These are phyloP conservation scores for Podila horticola DNA, from an alignment of 192 early-diverging fungal species.

Conservation along the genomic window DNA sequence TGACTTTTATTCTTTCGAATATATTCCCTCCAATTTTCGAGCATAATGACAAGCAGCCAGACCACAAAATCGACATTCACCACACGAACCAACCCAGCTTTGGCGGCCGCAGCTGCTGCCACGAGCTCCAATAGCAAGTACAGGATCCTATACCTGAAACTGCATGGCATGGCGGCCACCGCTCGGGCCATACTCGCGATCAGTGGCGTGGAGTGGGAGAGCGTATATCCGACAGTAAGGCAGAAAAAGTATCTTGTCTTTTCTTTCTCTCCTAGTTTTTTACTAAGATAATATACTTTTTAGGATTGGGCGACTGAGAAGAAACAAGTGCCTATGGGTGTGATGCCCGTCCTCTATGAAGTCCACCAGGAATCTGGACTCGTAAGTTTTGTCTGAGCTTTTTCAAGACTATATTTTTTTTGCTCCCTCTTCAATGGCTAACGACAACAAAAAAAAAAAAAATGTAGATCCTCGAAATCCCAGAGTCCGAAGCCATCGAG, in stretches of 20 bases:
- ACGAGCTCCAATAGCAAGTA: background rate
- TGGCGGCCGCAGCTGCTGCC: slow-evolving; percentile 7
- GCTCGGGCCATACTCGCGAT: slow-evolving; percentile 26
- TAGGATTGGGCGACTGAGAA: slow-evolving; percentile 32
- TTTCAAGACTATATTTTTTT: background rate
- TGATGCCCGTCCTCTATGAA: slow-evolving; percentile 41
- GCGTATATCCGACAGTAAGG: slow-evolving; percentile 23
- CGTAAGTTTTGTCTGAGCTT: background rate
- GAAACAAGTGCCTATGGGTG: slow-evolving; percentile 9
- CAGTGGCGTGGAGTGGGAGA: slow-evolving; percentile 22
- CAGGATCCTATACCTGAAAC: slow-evolving; percentile 30
- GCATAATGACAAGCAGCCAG: background rate
- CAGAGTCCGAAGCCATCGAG: slow-evolving; percentile 60
- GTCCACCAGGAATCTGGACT: background rate
- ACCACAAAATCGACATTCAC: slow-evolving; percentile 13
- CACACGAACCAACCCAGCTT: slow-evolving; percentile 4
- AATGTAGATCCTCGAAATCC: slow-evolving; percentile 42
- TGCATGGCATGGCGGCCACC: slow-evolving; percentile 41
- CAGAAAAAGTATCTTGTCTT: background rate
- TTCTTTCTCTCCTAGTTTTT: background rate
- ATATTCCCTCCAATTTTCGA: background rate
- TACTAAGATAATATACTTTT: background rate
- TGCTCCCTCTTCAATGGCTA: background rate
- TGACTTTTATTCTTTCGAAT: too few species aligned
- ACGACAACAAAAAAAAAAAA: background rate